A percentile compares a stretch with the other conserved stretches of the same genome.
Conservation (phyloP, 1,284 basidiomycete genomes). For the Sporisorium iseilematis-ciliati region DNA sequence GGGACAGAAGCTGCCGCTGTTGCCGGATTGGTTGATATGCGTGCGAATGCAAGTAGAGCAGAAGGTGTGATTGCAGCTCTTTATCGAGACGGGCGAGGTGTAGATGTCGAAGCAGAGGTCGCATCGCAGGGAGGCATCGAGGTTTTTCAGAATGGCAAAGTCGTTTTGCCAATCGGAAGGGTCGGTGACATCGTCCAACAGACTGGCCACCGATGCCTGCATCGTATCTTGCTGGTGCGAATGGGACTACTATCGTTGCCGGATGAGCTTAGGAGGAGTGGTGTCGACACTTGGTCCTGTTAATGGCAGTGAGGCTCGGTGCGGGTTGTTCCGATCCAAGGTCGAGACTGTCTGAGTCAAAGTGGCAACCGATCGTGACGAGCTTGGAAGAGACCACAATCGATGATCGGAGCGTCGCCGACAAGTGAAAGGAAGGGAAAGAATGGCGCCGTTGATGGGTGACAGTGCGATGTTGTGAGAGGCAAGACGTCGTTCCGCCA, state of each 20-base stretch:
- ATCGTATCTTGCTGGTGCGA: not conserved
- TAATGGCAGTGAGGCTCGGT: not conserved
- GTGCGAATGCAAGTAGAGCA: constrained; percentile 67
- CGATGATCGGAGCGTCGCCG: not conserved
- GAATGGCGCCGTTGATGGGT: not conserved
- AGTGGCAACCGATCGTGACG: no score
- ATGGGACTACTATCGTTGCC: not conserved
- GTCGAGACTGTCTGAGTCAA: not conserved
- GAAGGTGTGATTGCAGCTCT: constrained; percentile 63
- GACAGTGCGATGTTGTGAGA: constrained; percentile 1
- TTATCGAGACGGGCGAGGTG: constrained; percentile 62
- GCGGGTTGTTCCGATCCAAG: constrained; percentile 1
- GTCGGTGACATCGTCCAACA: constrained; percentile 58
- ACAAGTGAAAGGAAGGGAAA: not conserved
- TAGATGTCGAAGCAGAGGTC: constrained; percentile 66
- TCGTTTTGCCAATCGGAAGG: constrained; percentile 63
- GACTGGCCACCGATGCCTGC: constrained; percentile 22
- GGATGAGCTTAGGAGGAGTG: no score
- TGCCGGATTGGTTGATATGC: constrained; percentile 66
- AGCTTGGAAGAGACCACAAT: no score
- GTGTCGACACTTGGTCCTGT: not conserved
- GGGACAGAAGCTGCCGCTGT: constrained; percentile 61
- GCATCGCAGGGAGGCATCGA: constrained; percentile 62
- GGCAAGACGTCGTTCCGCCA: not conserved
- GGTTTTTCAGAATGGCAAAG: constrained; percentile 48